These are phyloP conservation scores for Elsinoe fawcettii DNA, from an alignment of 2,329 filamentous ascomycete species.

Conservation along the genomic window DNA sequence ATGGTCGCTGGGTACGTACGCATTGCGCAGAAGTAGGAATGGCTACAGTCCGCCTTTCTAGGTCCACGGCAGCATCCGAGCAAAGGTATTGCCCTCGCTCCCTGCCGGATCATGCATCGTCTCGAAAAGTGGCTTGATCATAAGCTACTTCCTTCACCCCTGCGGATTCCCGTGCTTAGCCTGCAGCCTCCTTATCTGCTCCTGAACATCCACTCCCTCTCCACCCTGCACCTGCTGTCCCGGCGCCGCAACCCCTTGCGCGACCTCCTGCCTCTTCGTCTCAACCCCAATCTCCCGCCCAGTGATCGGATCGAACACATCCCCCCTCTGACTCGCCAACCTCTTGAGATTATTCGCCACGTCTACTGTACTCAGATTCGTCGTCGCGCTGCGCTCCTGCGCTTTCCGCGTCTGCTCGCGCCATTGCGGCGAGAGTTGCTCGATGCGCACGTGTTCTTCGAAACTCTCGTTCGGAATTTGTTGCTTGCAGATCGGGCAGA, in stretches of 20 bases:
- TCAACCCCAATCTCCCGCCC: conserved; percentile 62
- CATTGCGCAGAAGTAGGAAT: too few relatives aligned
- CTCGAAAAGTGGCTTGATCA: too few relatives aligned
- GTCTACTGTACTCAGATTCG: conserved; percentile 77
- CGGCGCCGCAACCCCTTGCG: conserved; percentile 32
- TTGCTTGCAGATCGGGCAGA: conserved; percentile 91
- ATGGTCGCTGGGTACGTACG: too few relatives aligned
- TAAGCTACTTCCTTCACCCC: neutral
- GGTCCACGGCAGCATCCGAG: too few relatives aligned
- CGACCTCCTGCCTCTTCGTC: conserved; percentile 55
- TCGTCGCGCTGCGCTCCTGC: conserved; percentile 74
- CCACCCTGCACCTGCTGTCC: conserved; percentile 46
- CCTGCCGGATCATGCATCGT: too few relatives aligned
- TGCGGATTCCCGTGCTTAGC: conserved; percentile 14
- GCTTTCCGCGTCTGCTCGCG: conserved; percentile 90
- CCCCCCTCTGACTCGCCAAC: conserved; percentile 78
- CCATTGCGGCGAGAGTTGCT: conserved; percentile 88
- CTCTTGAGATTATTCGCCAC: conserved; percentile 92
- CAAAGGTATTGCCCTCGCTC: too few relatives aligned
- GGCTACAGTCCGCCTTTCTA: too few relatives aligned
- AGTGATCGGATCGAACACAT: conserved; percentile 71
- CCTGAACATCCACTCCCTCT: conserved; percentile 48
- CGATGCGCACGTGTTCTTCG: conserved; percentile 89
- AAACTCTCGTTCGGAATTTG: conserved; percentile 80
- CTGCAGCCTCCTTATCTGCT: conserved; percentile 25